Base-by-base conservation (phyloP, 495 filamentous ascomycete genomes). In the Aspergillus nanangensis region DNA sequence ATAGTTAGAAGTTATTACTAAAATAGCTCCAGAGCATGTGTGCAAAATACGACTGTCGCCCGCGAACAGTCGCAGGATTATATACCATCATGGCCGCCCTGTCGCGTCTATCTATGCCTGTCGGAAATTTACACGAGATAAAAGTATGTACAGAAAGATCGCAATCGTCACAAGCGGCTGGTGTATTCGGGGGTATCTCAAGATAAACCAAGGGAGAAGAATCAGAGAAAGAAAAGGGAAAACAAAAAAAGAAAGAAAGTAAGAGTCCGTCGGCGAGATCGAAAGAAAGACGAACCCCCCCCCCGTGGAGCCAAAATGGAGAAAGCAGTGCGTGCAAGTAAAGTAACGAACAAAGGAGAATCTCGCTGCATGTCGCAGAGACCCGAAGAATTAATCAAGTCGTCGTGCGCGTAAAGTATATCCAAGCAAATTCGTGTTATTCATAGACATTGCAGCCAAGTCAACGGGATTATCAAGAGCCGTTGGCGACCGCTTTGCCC, bases 121-220 rank as follows among this genome's bases (percentile, higher is more conserved):
- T 39, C 60, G 55, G 57, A 47, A 45, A 41, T 20, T n/a, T 17
- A n/a, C n/a, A n/a, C n/a, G 4, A 45, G 8, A 55, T 60, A 56
- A 31, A 38, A 38, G 45, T 71, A 71, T 71, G 60, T 71, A 71
- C 64, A 69, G 55, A 53, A 53, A 53, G 52, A 46, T 55, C 39
- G 42, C 56, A 49, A 46, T 55, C 54, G 59, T 60, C 54, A 63
- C 47, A 53, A 58, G 51, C 50, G 61, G 56, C 58, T 56, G 60
- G 60, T 65, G 60, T 70, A 63, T 69, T 61, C 59, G 63, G 66
- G 66, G 66, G 58, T 61, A 61, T 61, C 58, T 58, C 52, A 56
- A 58, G 47, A 53, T 39, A 50, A 60, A 56, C 50, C 47, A 49
- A 46, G 11, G 18, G 43, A 22, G 44, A 55, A 44, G 27, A 15